Evolutionary conservation across 2,329 filamentous ascomycete genomes (phyloP).

Genomic region (Periconia sp.): DNA sequence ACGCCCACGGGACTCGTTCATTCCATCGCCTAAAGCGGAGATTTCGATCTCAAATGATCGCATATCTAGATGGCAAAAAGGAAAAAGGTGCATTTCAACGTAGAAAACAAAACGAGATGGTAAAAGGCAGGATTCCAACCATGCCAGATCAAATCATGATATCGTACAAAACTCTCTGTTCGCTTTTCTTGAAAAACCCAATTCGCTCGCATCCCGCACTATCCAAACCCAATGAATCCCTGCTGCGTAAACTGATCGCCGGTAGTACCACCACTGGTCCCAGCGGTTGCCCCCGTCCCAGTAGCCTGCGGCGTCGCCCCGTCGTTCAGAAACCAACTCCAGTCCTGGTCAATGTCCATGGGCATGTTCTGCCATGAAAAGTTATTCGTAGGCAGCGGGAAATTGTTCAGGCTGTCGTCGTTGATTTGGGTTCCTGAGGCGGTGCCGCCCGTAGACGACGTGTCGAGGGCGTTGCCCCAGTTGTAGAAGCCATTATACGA

Average conservation of each 20-base stretch:
- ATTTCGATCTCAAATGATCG: no score
- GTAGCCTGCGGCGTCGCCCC: slow-evolving; percentile 14
- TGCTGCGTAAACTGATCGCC: slow-evolving; percentile 25
- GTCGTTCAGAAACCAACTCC: slow-evolving; percentile 49
- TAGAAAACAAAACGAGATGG: no score
- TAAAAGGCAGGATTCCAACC: no score
- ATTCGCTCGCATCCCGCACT: not conserved
- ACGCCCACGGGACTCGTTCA: no score
- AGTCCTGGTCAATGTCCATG: slow-evolving; percentile 51
- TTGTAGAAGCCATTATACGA: slow-evolving; percentile 50
- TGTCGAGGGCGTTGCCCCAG: slow-evolving; percentile 30
- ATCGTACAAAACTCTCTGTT: no score
- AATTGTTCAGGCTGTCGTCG: slow-evolving; percentile 39
- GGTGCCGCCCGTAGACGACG: slow-evolving; percentile 4
- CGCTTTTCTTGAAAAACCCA: no score
- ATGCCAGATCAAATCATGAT: no score
- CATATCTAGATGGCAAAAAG: no score
- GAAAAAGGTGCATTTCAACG: no score
- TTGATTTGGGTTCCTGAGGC: slow-evolving; percentile 26
- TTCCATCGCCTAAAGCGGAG: no score
- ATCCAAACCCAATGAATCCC: slow-evolving; percentile 36
- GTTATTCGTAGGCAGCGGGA: slow-evolving; percentile 41
- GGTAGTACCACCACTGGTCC: not conserved
- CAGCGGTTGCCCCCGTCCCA: slow-evolving; percentile 9
- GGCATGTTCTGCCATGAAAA: slow-evolving; percentile 48